These are phyloP conservation scores for Discostella stelligeroides DNA, from an alignment of 108 stramenopile genomes.

Conservation along the genomic window DNA sequence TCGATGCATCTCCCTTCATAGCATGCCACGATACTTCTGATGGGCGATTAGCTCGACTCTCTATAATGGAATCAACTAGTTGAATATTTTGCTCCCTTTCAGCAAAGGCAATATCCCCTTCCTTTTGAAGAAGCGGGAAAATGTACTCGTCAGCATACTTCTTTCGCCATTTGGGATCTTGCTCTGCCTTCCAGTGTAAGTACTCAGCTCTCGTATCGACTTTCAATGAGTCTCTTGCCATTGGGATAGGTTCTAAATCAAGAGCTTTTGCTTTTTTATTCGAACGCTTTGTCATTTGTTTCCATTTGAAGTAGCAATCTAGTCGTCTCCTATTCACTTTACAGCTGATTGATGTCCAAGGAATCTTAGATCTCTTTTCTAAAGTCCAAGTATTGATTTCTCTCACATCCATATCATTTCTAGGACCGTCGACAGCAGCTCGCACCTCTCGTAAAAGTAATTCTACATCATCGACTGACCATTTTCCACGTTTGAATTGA, in stretches of 20 bases:
- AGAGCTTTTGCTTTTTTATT: constrained; percentile 58
- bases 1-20: constrained; percentile 17
- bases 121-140: constrained; percentile 5
- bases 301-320: constrained; percentile 53
- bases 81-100: constrained; percentile 13
- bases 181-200: constrained; percentile 34
- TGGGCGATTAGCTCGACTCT: constrained; percentile 31
- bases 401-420: constrained; percentile 54
- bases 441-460: constrained; percentile 56
- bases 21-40: constrained; percentile 28
- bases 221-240: constrained; percentile 18
- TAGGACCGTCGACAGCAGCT: constrained; percentile 47
- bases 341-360: constrained; percentile 63
- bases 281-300: constrained; percentile 71
- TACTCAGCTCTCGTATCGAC: constrained; percentile 34
- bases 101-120: constrained; percentile 1
- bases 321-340: constrained; percentile 17
- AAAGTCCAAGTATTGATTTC: constrained; percentile 52
- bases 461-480: constrained; percentile 70
- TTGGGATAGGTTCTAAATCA: constrained; percentile 32
- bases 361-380: constrained; percentile 46
- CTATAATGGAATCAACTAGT: constrained; percentile 23
- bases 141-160: constrained; percentile 12
- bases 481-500: constrained; percentile 70
- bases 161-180: constrained; percentile 23